phyloP scores from a whole-genome alignment of 257 asterid species.

The Capsicum rhomboideum region DNA sequence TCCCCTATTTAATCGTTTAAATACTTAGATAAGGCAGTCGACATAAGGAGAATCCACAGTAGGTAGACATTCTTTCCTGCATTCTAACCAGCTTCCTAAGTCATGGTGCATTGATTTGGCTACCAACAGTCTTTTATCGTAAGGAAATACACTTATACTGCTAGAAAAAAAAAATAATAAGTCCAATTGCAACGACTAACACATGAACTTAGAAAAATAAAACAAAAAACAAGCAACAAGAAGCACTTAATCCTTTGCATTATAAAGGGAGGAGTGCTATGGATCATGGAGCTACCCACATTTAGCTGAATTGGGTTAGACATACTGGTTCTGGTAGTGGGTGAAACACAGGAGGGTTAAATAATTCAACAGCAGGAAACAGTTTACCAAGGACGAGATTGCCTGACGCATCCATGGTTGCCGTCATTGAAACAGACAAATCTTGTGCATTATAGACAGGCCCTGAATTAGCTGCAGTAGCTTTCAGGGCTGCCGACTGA shows the following conservation, averaged over 20 bases:
- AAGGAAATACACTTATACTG: not conserved
- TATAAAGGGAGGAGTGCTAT: not conserved
- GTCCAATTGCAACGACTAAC: not conserved
- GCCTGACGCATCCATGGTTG: slow-evolving; percentile 80
- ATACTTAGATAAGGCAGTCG: not conserved
- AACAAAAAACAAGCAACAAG: not conserved
- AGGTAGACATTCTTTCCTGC: not conserved
- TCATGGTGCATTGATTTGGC: not conserved
- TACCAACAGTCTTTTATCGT: not conserved
- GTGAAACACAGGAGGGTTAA: not conserved
- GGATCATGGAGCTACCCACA: not conserved
- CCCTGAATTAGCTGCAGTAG: slow-evolving; percentile 23
- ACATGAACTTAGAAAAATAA: not conserved
- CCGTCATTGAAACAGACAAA: slow-evolving; percentile 86
- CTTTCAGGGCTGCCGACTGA: slow-evolving; percentile 42
- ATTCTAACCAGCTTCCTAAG: not conserved
- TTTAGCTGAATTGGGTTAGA: not conserved
- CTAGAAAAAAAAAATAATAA: not conserved
- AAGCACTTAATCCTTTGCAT: not conserved
- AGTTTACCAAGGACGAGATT: slow-evolving; percentile 73
- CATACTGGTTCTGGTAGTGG: not conserved
- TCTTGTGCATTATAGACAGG: slow-evolving; percentile 35
- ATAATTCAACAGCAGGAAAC: not conserved
- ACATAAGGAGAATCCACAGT: not conserved
- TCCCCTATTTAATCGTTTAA: not conserved